Evolutionary conservation across 1,284 basidiomycete species (phyloP).

Genomic region (Tilletiaria anomala): DNA sequence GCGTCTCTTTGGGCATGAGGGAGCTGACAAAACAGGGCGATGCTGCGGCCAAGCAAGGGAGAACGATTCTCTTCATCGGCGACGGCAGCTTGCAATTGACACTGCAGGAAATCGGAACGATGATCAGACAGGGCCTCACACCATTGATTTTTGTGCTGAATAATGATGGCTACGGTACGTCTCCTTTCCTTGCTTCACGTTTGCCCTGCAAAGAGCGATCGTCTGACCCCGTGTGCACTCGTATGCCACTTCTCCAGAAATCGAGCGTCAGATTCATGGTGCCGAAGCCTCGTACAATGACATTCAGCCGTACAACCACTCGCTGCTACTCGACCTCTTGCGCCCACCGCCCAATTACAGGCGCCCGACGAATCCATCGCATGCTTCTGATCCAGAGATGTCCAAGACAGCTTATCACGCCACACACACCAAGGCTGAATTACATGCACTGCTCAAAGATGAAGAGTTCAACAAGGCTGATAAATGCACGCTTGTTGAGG

Average conservation of each 20-base stretch:
- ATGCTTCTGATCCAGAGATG: slow-evolving; percentile 42
- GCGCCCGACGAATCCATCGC: too few relatives aligned
- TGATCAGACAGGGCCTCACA: slow-evolving; percentile 54
- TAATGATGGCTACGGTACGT: slow-evolving; percentile 61
- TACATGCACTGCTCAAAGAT: slow-evolving; percentile 52
- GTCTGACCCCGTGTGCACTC: too few relatives aligned
- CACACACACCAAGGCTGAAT: slow-evolving; percentile 52
- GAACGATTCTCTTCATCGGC: slow-evolving; percentile 79
- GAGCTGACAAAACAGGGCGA: slow-evolving; percentile 48
- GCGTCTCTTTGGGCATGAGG: slow-evolving; percentile 61
- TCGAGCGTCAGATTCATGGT: slow-evolving; percentile 67
- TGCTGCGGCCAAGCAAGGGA: too few relatives aligned
- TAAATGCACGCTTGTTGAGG: slow-evolving; percentile 62
- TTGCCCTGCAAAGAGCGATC: too few relatives aligned
- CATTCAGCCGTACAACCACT: slow-evolving; percentile 18
- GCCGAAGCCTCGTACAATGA: slow-evolving; percentile 41
- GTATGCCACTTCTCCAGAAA: too few relatives aligned
- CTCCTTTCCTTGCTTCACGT: too few relatives aligned
- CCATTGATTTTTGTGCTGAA: slow-evolving; percentile 75
- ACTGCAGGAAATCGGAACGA: slow-evolving; percentile 53
- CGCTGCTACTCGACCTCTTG: slow-evolving; percentile 23
- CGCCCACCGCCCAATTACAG: too few relatives aligned
- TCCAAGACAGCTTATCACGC: slow-evolving; percentile 51
- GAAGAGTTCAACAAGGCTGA: slow-evolving; percentile 49
- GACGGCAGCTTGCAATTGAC: slow-evolving; percentile 45